phyloP scores from a whole-genome alignment of 768 basidiomycete species.

The Kwoniella bestiolae region DNA sequence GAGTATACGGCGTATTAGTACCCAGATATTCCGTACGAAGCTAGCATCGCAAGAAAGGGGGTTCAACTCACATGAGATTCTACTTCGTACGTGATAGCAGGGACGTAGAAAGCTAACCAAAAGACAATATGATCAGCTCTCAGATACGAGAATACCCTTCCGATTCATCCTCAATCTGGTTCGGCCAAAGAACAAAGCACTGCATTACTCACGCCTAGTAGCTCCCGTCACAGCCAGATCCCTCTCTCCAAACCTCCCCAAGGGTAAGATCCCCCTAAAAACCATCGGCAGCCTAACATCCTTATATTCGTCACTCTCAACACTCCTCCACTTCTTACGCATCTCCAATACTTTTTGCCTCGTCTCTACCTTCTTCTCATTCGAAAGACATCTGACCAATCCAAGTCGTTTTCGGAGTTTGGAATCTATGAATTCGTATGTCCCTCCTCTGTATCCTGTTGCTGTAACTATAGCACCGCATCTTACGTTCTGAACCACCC shows the following conservation, averaged over 20 bases:
- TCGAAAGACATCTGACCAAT: background rate
- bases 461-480: slow-evolving; percentile 19
- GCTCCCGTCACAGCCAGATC: slow-evolving; percentile 11
- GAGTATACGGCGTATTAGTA: too few species aligned
- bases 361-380: background rate
- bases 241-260: background rate
- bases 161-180: too few species aligned
- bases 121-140: background rate
- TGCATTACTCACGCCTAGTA: slow-evolving; percentile 12
- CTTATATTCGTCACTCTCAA: background rate
- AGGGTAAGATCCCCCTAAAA: slow-evolving; percentile 6
- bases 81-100: slow-evolving; percentile 13
- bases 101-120: background rate
- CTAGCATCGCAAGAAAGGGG: too few species aligned
- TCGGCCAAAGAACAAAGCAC: background rate
- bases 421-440: slow-evolving; percentile 7
- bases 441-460: slow-evolving; percentile 17
- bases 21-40: too few species aligned
- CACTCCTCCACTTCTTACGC: slow-evolving; percentile 3
- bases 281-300: background rate
- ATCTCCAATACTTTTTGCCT: background rate
- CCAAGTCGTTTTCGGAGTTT: background rate
- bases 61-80: slow-evolving; percentile 16
- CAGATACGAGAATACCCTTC: too few species aligned
- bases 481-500: background rate